Percentiles rank a stretch among this genome's conserved stretches.
phyloP scores from a whole-genome alignment of 495 filamentous ascomycete genomes.

The Penicillium chermesinum region DNA sequence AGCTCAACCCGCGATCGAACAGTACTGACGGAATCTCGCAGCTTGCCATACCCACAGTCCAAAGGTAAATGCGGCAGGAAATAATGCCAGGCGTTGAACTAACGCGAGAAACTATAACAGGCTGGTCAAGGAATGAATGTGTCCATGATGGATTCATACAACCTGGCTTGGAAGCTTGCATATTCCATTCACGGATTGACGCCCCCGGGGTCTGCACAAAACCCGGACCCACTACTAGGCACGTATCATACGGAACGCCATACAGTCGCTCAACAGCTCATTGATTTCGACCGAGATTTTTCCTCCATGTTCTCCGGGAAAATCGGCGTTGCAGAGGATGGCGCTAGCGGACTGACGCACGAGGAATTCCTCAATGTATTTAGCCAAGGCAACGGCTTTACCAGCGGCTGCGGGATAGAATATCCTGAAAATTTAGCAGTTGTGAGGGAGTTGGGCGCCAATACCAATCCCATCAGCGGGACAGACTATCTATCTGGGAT shows the following conservation, averaged over 20 bases:
- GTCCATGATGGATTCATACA: constrained; percentile 76
- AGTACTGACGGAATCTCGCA: constrained; percentile 6
- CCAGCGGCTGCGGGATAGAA: constrained; percentile 43
- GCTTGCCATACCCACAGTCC: constrained; percentile 60
- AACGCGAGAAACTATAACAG: constrained; percentile 28
- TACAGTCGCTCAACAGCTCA: constrained; percentile 64
- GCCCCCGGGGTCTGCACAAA: constrained; percentile 20
- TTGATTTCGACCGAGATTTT: constrained; percentile 63
- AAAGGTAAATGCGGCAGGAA: constrained; percentile 42
- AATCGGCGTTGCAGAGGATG: constrained; percentile 34
- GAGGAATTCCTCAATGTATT: constrained; percentile 49
- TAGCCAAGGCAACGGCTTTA: constrained; percentile 42
- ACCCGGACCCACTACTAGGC: constrained; percentile 50
- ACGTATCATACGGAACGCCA: constrained; percentile 70
- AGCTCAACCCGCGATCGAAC: neutral
- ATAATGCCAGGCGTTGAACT: neutral
- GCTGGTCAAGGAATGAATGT: constrained; percentile 90
- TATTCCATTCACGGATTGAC: constrained; percentile 62
- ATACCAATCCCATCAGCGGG: constrained; percentile 27
- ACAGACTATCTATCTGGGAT: constrained; percentile 44
- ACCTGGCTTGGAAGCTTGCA: constrained; percentile 81
- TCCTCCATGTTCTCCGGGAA: constrained; percentile 48
- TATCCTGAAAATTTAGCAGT: constrained; percentile 41
- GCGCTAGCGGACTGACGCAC: constrained; percentile 38
- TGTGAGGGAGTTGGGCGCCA: constrained; percentile 15